Evolutionary conservation across 1,284 basidiomycete genomes (phyloP), one percentile per base, ranked within the genome.

Genomic region (Naganishia sp.): DNA sequence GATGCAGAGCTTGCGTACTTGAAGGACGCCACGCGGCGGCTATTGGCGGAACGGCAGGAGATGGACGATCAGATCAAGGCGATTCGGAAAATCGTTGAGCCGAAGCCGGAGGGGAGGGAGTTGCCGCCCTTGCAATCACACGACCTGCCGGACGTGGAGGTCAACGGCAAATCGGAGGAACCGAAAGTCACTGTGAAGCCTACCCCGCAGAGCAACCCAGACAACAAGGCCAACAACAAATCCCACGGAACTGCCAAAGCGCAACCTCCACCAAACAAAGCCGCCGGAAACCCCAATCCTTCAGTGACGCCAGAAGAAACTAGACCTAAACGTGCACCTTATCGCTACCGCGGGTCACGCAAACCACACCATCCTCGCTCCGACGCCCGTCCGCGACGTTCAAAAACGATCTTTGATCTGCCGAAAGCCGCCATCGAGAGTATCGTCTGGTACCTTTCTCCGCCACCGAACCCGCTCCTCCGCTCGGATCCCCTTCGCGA

Each of bases 361-460:
- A 54, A 54, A 41, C 52, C 52, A 6, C 52, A 35, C 35, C 35
- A 54, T 54, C 52, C 35, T 39, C 35, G 35, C 2, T 2, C 35
- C 13, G 35, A 39, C 35, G 35, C 35, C 31, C 52, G 52, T 21
- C 52, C 52, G 6, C 52, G 52, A 17, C 52, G 52, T 13, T 7
- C 52, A 6, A 54, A 35, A 54, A 54, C 52, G n/a, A 54, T 54
- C 31, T 54, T 54, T 18, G 52, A 54, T 35, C 31, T 54, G 1
- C 32, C 52, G 32, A 54, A 54, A 39, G 52, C 21, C 7, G 18
- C 39, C 11, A 39, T 54, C 52, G 32, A 54, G 17, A 39, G 32
- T 13, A 54, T 54, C 35, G 52, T 41, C 32, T 32, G 21, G 15
- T 41, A 39, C n/a, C 52, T 54, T 35, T 28, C 15, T 7, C 52